Percentiles rank a stretch among this genome's conserved stretches.
phyloP scores from a whole-genome alignment of 169 alveolate genomes.

The Plasmodium berghei region DNA sequence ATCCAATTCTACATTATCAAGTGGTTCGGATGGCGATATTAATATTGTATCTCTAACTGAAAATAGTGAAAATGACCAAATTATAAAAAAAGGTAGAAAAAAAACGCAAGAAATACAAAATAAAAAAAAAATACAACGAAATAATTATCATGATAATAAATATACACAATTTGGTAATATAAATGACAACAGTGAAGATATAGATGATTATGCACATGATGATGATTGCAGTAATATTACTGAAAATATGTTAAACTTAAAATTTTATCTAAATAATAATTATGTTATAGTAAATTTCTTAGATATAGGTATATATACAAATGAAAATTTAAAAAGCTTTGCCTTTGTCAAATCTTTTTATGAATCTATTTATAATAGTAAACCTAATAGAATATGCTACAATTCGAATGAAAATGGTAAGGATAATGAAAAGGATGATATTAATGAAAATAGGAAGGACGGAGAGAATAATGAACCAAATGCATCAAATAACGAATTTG shows the following conservation, averaged over 20 bases:
- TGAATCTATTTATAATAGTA: slow-evolving; percentile 22
- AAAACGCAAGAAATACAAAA: not conserved
- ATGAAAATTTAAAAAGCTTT: slow-evolving; percentile 51
- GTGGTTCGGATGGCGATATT: slow-evolving; percentile 4
- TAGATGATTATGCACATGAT: not conserved
- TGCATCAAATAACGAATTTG: not conserved
- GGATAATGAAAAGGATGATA: not conserved
- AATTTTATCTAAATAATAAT: slow-evolving; percentile 56
- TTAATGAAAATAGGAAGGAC: not conserved
- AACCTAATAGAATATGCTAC: not conserved
- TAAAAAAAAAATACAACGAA: slow-evolving; percentile 17
- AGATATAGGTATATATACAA: slow-evolving; percentile 60
- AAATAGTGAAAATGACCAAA: not conserved
- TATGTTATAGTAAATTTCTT: slow-evolving; percentile 67
- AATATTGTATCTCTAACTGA: slow-evolving; percentile 25
- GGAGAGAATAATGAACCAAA: not conserved
- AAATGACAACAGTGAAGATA: not conserved
- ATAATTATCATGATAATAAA: slow-evolving; percentile 17
- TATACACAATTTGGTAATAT: not conserved
- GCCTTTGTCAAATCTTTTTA: slow-evolving; percentile 50
- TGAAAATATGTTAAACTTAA: not conserved
- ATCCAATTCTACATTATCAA: slow-evolving; percentile 39
- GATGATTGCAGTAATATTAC: not conserved
- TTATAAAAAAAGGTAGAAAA: not conserved
- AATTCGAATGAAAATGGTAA: not conserved